Evolutionary conservation across 805 yeast genomes (phyloP), one percentile per base, ranked within the genome.

Genomic region (Ogataea sp.): DNA sequence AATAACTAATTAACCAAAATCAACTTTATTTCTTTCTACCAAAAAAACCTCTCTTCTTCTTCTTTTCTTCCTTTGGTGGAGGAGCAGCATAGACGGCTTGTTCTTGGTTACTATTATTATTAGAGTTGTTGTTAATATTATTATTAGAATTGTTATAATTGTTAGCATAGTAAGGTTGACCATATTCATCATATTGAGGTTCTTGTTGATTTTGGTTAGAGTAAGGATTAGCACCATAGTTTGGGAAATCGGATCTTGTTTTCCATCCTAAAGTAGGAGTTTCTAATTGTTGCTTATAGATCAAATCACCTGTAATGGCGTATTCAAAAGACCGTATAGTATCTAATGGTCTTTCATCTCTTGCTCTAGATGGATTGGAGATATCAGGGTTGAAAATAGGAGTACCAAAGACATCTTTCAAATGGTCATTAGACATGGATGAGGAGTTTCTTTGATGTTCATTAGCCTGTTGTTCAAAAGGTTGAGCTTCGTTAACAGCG

Each of bases 281-380:
- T 61, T 89, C 97, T 52, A 87, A 68, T 51, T 84, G 87, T 41
- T 86, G 93, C 39, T 80, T 78, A 67, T 84, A 82, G 11, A 75
- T 61, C 42, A 71, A 64, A 60, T 93, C 98, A 38, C 96, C 96
- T 6, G 96, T 86, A 47, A 93, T 88, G 29, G 97, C 80, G 56
- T 82, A 93, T 67, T 93, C 97, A 62, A 93, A 93, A 5, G 85
- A 72, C 51, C 97, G 73, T 53, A 93, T 89, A 2, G 99, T 93
- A 60, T 94, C 99, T 52, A 93, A 67, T 4, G 99, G 99, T 53
- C 99, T 77, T 64, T 93, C 99, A 59, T 89, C 90, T 61, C 98
- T 76, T 17, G 83, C 65, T 53, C 99, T 75, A 6, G 96, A 80
- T 23, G 99, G 99, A 57, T 93, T 93, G 29, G 95, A 86, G 49